Evolutionary conservation across 495 filamentous ascomycete species (phyloP), one percentile per base, ranked within the genome.

Genomic region (Cudoniella acicularis): DNA sequence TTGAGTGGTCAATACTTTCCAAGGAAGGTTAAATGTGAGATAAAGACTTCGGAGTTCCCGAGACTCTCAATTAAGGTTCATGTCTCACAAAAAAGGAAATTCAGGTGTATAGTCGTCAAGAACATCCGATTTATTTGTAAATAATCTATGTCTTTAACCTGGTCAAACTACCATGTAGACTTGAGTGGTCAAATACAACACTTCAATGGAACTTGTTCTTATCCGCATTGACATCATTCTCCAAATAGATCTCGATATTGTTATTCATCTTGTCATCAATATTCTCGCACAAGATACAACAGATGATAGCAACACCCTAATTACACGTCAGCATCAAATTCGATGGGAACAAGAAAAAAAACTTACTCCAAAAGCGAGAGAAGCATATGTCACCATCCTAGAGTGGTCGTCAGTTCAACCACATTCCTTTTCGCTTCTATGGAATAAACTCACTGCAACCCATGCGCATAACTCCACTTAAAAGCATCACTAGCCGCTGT

Each of bases 181-280:
- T n/a, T n/a, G n/a, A n/a, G n/a, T n/a, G n/a, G 30, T 36, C 30
- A 6, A 36, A 6, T 36, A 4, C 13, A 36, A 36, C 64, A 49
- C 18, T 21, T 56, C 54, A 71, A 56, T 71, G 69, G 50, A 60
- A 71, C 52, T 62, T 61, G 53, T 70, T 71, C 63, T 70, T 68
- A 47, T 67, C 67, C 1, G 63, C 68, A 52, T 70, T 54, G n/a
- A 68, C 54, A 64, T 70, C 67, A 51, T 72, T 70, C 66, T 72
- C 69, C 52, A 72, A 51, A 56, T 67, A 72, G 1, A 72, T 56
- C 42, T 72, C 67, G 0, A 62, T 70, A 54, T 67, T 67, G 26
- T 69, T 49, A 43, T 64, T 72, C 69, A 70, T 72, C 66, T 72
- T 72, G 1, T 49, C 45, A 27, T 62, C 60, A 20, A 72, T 64